Evolutionary conservation across 1,284 basidiomycete genomes (phyloP), one percentile per base, ranked within the genome.

Genomic region (Tylopilus sp.): DNA sequence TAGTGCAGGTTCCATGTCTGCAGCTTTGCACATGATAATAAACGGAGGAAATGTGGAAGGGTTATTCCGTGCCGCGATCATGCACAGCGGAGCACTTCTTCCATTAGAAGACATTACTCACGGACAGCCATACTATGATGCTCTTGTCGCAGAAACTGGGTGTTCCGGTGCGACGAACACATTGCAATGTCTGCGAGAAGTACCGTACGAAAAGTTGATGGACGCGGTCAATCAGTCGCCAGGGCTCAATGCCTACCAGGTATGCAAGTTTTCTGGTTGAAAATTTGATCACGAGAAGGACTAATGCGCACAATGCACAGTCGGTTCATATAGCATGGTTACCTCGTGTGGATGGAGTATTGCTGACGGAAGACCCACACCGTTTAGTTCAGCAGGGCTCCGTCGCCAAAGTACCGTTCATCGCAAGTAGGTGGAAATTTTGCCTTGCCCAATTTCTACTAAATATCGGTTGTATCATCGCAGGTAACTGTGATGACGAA

Each of bases 401-500:
- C 41, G 79, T 86, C 19, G 81, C 84, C 2, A 78, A 83, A 51
- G 74, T 87, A n/a, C 84, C 86, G 0, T 81, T 84, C 61, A 74
- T 87, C 39, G 80, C 70, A 15, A 85, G 85, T 81, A 62, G 10
- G 54, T 60, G 2, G 7, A n/a, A n/a, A n/a, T n/a, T n/a, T n/a
- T n/a, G n/a, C n/a, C n/a, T n/a, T n/a, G n/a, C n/a, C n/a, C 16
- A 19, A 8, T 39, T 18, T 77, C 56, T 36, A 36, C 44, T 44
- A 19, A 44, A 22, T 79, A 82, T 55, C 22, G 6, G 44, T 16
- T 6, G 10, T 72, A 83, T 36, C 77, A 53, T n/a, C n/a, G n/a
- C n/a, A n/a, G 82, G 82, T 32, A 80, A 85, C 62, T 83, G 81
- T 61, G 85, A 87, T 60, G 87, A 87, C 60, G 86, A 88, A 72